phyloP scores from a whole-genome alignment of 352 stramenopile species.

The Phytophthora podocarpi region DNA sequence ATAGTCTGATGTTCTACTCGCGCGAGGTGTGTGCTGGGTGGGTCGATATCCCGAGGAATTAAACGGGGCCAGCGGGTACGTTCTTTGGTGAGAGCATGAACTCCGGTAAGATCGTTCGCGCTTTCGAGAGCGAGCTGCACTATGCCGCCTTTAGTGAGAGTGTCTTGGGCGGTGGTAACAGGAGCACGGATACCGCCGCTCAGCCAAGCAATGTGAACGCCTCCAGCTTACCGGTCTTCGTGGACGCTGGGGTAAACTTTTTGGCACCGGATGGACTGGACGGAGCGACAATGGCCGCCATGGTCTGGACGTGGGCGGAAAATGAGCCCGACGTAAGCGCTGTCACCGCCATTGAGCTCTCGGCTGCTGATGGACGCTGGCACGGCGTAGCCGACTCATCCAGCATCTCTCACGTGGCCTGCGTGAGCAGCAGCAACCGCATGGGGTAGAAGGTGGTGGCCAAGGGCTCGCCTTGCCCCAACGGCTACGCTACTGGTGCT shows the following conservation, averaged over 20 bases:
- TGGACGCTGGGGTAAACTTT: constrained; percentile 58
- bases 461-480: constrained; percentile 42
- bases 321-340: constrained; percentile 42
- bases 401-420: constrained; percentile 45
- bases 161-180: constrained; percentile 21
- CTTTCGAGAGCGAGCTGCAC: constrained; percentile 48
- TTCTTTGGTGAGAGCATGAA: constrained; percentile 48
- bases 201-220: constrained; percentile 32
- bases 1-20: constrained; percentile 58
- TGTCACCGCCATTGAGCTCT: constrained; percentile 41
- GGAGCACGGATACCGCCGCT: constrained; percentile 6
- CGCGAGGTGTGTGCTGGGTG: constrained; percentile 47
- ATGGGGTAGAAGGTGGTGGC: constrained; percentile 43
- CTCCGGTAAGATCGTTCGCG: constrained; percentile 46
- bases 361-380: constrained; percentile 51
- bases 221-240: constrained; percentile 42
- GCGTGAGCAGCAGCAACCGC: constrained; percentile 48
- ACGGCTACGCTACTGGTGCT: constrained; percentile 31
- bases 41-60: constrained; percentile 35
- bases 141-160: constrained; percentile 51
- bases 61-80: constrained; percentile 12
- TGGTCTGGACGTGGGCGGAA: constrained; percentile 63
- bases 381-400: constrained; percentile 40
- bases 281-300: constrained; percentile 44
- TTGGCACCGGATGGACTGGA: constrained; percentile 58